Conservation (phyloP, 495 filamentous ascomycete species). For the Letharia columbiana region DNA sequence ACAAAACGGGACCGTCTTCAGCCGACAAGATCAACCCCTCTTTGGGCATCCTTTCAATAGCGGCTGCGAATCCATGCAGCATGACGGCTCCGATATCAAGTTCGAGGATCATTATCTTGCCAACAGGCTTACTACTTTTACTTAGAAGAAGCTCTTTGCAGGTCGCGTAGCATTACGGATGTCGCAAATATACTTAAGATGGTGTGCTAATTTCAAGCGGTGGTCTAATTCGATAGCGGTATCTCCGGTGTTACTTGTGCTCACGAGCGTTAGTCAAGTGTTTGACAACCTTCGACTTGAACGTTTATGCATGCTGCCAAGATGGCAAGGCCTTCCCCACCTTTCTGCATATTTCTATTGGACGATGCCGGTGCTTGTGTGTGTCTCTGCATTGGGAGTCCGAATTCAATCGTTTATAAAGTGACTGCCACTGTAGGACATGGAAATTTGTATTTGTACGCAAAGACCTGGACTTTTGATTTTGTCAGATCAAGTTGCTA, state of each 20-base stretch:
- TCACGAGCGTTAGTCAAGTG: background rate
- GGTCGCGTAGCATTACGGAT: background rate
- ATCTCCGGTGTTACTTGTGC: background rate
- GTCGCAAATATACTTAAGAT: background rate
- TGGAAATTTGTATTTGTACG: background rate
- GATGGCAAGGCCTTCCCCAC: background rate
- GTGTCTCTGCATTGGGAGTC: background rate
- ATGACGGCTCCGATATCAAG: background rate
- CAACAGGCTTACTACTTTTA: conserved; percentile 5
- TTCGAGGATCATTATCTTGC: conserved; percentile 9
- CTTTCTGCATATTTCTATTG: background rate
- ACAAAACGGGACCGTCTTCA: background rate
- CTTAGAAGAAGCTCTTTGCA: background rate
- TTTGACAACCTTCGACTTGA: background rate
- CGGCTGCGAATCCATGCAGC: background rate
- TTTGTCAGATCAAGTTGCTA: background rate
- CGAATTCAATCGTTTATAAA: background rate
- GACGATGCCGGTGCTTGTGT: background rate
- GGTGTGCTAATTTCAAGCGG: background rate
- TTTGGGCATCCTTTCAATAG: conserved; percentile 5
- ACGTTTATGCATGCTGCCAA: background rate
- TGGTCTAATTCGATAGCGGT: background rate
- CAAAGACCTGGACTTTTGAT: background rate
- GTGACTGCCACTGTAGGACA: background rate
- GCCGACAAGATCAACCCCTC: background rate